Base-by-base conservation (phyloP, 805 yeast genomes). In the Teunomyces cretensis region DNA sequence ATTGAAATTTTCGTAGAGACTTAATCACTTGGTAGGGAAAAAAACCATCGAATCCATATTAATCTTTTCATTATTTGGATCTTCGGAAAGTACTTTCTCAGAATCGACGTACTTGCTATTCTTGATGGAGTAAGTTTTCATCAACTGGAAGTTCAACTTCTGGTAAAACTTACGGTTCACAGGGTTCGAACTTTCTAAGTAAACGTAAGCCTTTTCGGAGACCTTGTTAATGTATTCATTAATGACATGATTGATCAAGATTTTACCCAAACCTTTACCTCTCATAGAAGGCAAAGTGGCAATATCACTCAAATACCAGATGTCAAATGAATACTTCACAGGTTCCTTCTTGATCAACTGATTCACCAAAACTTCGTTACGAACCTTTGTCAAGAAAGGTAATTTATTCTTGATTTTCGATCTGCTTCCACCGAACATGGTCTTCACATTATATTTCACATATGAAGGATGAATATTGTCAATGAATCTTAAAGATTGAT, bases 291-390 rank as follows among this genome's bases (percentile, higher is more conserved):
- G 82, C 36, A 77, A 65, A 17, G 81, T 79, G 33, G 84, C 84
- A 43, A 81, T 68, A 57, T 81, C 84, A 38, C 76, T 70, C 49
- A 81, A 66, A 57, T 81, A 81, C 84, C 85, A 81, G 42, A 79
- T 61, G 27, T 51, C 52, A 32, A 50, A 30, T n/a, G 41, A 27
- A 7, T 13, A 33, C 16, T 33, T 40, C 16, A 26, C 30, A n/a
- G 45, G 44, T 3, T 45, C 45, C 33, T 57, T 51, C 41, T 62
- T 59, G 50, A 66, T 55, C 32, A 51, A 39, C 33, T 45, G 45
- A 4, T 69, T 68, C 17, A 72, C 70, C 42, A 81, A 60, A 12
- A 75, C 75, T 14, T 69, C 68, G 38, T 64, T 58, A 49, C 79
- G 70, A 43, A 71, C 73, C 28, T 71, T 61, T 28, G 65, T 70